A percentile compares a stretch with the other conserved stretches of the same genome.
These are phyloP conservation scores for Scleromitrula shiraiana DNA, from an alignment of 2,329 filamentous ascomycete genomes.

Conservation along the genomic window DNA sequence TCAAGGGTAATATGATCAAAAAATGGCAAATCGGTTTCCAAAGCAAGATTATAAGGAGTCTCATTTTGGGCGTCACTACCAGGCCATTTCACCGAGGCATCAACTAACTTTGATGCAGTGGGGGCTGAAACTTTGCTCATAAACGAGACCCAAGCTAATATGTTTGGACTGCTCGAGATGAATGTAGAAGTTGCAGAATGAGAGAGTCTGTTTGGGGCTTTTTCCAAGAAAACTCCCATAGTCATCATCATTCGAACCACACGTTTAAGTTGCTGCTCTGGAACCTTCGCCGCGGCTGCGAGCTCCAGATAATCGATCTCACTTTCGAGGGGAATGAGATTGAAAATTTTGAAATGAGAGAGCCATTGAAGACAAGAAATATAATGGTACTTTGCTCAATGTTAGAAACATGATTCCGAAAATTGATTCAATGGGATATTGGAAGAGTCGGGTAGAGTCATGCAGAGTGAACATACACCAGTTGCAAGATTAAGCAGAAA, in stretches of 20 bases:
- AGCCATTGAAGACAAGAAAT: neutral
- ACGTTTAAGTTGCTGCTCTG: neutral
- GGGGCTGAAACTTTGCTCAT: neutral
- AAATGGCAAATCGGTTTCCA: slow-evolving; percentile 13
- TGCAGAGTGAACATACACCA: neutral
- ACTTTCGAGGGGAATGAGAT: neutral
- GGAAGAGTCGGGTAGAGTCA: neutral
- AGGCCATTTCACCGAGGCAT: neutral
- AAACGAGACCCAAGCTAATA: no score
- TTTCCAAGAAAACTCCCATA: neutral
- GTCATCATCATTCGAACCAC: neutral
- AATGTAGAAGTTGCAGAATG: neutral
- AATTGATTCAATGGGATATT: no score
- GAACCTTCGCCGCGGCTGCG: neutral
- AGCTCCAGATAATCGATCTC: neutral
- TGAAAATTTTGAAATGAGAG: neutral
- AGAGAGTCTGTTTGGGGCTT: neutral
- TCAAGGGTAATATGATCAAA: slow-evolving; percentile 18
- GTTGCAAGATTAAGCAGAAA: neutral
- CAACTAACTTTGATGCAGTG: neutral
- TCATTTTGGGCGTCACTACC: neutral
- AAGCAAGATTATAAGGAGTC: neutral
- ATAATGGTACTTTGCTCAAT: neutral
- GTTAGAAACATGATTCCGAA: no score
- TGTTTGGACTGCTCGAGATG: neutral